A percentile compares a stretch with the other conserved stretches of the same genome.
These are phyloP conservation scores for Crucibulum parvulum DNA, from an alignment of 1,284 basidiomycete species.

Conservation along the genomic window DNA sequence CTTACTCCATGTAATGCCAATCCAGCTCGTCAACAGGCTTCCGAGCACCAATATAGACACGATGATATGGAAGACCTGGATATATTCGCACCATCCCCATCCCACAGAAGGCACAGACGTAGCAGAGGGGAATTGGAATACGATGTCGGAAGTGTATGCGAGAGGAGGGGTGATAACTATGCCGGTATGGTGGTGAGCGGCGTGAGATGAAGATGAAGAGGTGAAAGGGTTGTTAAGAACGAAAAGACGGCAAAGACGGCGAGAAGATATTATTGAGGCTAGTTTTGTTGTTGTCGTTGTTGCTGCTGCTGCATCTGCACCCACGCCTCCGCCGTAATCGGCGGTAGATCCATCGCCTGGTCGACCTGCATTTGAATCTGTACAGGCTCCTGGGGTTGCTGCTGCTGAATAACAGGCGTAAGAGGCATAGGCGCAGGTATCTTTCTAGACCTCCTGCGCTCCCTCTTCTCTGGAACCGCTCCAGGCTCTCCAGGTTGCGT, in stretches of 20 bases:
- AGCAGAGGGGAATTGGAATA: constrained; percentile 25
- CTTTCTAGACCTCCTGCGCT: constrained; percentile 73
- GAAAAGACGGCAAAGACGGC: constrained; percentile 81
- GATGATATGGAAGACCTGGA: constrained; percentile 65
- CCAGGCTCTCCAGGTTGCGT: constrained; percentile 17
- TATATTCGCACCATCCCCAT: constrained; percentile 55
- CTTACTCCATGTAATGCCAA: constrained; percentile 21
- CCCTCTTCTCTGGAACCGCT: constrained; percentile 71
- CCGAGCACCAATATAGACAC: constrained; percentile 67
- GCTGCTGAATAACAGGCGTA: constrained; percentile 5
- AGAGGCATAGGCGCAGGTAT: constrained; percentile 32
- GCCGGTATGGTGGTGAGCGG: constrained; percentile 31
- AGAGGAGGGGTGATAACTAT: constrained; percentile 41
- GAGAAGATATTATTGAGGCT: constrained; percentile 68
- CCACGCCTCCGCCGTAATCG: neutral
- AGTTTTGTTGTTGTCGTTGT: constrained; percentile 17
- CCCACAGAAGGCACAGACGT: constrained; percentile 10
- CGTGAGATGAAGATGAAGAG: constrained; percentile 45
- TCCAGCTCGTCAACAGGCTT: constrained; percentile 51
- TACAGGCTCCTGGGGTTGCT: neutral
- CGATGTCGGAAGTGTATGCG: constrained; percentile 34
- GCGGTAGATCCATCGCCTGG: neutral
- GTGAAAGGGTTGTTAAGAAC: constrained; percentile 73
- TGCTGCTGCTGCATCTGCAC: constrained; percentile 2
- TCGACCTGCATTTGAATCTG: constrained; percentile 9